Evolutionary conservation across 495 filamentous ascomycete species (phyloP).

Genomic region (Annulohypoxylon maeteangense): DNA sequence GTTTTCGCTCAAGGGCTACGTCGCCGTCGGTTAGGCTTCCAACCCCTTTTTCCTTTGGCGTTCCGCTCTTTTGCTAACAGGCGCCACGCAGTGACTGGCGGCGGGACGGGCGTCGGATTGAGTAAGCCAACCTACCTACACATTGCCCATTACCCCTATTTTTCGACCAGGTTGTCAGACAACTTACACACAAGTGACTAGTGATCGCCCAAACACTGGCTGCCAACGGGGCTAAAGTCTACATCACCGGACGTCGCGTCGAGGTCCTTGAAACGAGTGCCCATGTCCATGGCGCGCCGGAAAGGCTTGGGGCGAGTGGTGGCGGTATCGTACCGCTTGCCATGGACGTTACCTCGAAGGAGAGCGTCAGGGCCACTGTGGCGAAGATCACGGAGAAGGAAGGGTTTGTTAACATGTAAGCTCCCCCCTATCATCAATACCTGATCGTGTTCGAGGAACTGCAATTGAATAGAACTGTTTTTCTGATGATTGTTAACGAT

Average conservation of each 20-base stretch:
- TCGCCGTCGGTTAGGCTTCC: conserved; percentile 43
- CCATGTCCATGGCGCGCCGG: conserved; percentile 50
- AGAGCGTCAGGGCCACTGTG: conserved; percentile 72
- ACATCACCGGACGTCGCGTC: conserved; percentile 79
- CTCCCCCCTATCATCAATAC: conserved; percentile 45
- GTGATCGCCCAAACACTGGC: conserved; percentile 84
- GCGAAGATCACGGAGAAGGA: conserved; percentile 71
- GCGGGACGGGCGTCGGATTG: conserved; percentile 66
- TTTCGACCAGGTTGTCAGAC: neutral
- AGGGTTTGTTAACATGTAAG: conserved; percentile 70
- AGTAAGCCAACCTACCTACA: conserved; percentile 44
- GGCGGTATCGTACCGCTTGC: conserved; percentile 67
- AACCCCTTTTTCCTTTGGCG: neutral
- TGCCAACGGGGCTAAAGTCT: conserved; percentile 82
- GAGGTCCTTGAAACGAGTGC: conserved; percentile 64
- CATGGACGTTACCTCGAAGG: conserved; percentile 79
- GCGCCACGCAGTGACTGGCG: conserved; percentile 61
- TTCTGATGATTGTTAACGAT: conserved; percentile 41
- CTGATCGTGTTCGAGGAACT: too few species aligned
- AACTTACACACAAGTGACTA: conserved; percentile 3
- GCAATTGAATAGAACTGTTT: neutral
- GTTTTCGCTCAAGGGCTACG: conserved; percentile 42
- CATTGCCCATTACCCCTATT: neutral
- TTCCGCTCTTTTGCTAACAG: conserved; percentile 27
- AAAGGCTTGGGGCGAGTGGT: conserved; percentile 42